Evolutionary conservation across 257 asterid genomes (phyloP), one percentile per base, ranked within the genome.

Genomic region (Solanum etuberosum): DNA sequence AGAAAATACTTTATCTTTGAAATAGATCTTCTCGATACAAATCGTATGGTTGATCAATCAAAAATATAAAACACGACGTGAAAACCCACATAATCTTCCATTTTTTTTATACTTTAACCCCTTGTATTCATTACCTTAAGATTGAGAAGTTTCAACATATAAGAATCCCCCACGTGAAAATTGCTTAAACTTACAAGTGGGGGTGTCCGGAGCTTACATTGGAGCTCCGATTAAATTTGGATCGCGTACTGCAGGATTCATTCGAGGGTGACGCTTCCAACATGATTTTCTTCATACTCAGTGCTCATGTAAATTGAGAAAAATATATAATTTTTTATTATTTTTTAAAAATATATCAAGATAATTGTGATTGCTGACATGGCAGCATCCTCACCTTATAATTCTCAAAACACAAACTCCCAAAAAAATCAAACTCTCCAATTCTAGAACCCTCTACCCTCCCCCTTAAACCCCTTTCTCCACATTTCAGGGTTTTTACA

Each of bases 391-490:
- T 35, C 74, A 43, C 98, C 98, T 86, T 86, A 89, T 90, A 89
- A 89, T 93, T 59, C 88, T 82, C 48, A 8, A n/a, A 32, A n/a
- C 88, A 85, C 91, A 88, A 91, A 88, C 63, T 18, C 88, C 94
- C 95, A 90, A 92, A 46, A 46, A 43, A 88, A 83, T 70, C 38
- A 51, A 86, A 68, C 86, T 85, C 80, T 90, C 48, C 68, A 25
- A 27, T 65, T 96, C 98, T 93, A 92, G 98, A 95, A 94, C 92
- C 98, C 88, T 83, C 51, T 25, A 73, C 89, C 16, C 73, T 35
- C n/a, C 14, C 35, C 91, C 92, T 91, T 90, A 93, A 94, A 93
- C 94, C 98, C 95, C 88, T 35, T 32, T 21, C 59, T 18, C 7
- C 31, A 23, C 40, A 7, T 8, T 16, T 23, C 23, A 37, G 37